Evolutionary conservation across 2,329 filamentous ascomycete species (phyloP).

Genomic region (Apiospora phragmitis): DNA sequence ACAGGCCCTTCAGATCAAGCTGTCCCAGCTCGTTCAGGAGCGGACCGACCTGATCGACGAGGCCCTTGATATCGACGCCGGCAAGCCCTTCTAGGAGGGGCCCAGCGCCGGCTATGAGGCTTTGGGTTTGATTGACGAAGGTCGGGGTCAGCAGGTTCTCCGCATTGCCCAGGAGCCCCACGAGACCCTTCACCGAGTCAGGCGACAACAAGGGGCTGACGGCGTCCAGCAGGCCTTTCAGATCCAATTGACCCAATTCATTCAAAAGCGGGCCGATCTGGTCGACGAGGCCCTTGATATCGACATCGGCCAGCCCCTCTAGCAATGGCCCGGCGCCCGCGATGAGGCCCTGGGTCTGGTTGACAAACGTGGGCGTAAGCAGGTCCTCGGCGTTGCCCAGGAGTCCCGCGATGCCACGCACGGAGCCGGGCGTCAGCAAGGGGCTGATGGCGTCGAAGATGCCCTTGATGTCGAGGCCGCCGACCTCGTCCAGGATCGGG

Average conservation of each 20-base stretch:
- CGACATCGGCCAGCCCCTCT: conserved; percentile 27
- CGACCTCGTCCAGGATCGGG: conserved; percentile 26
- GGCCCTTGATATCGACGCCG: conserved; percentile 23
- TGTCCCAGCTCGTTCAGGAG: conserved; percentile 26
- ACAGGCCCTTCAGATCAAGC: conserved; percentile 21
- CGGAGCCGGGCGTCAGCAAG: conserved; percentile 29
- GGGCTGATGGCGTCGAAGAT: conserved; percentile 34
- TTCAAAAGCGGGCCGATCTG: conserved; percentile 36
- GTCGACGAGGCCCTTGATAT: conserved; percentile 33
- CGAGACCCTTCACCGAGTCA: conserved; percentile 29
- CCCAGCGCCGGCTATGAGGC: conserved; percentile 24
- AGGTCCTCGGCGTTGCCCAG: conserved; percentile 25
- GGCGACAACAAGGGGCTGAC: conserved; percentile 34
- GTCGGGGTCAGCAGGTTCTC: conserved; percentile 34
- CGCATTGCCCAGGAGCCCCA: conserved; percentile 37
- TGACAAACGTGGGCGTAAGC: conserved; percentile 20
- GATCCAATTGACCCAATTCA: conserved; percentile 30
- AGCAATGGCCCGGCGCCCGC: conserved; percentile 15
- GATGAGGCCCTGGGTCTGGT: conserved; percentile 25
- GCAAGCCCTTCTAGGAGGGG: conserved; percentile 27
- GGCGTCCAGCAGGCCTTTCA: conserved; percentile 34
- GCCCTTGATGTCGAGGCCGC: conserved; percentile 33
- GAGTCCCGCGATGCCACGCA: conserved; percentile 32
- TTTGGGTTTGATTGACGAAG: conserved; percentile 23
- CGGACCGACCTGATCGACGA: conserved; percentile 23